These are phyloP conservation scores for Penicillium sp. DNA, from an alignment of 2,329 filamentous ascomycete species.

Conservation along the genomic window DNA sequence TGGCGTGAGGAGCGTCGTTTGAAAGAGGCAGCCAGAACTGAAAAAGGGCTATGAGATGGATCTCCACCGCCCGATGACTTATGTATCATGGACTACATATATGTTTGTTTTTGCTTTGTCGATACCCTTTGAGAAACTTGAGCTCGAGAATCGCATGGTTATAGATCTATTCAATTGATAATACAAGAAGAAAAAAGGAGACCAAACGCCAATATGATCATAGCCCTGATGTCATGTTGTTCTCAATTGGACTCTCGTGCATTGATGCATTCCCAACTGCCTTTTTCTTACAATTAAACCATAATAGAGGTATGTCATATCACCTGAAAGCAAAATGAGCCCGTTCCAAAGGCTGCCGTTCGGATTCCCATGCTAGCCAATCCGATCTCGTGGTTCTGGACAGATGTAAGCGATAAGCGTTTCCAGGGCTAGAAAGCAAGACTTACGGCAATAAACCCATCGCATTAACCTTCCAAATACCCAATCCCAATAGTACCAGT, in stretches of 20 bases:
- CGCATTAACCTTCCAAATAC: constrained; percentile 92
- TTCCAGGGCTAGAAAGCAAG: neutral
- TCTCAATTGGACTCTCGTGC: neutral
- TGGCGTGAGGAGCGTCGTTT: constrained; percentile 46
- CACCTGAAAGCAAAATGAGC: constrained; percentile 60
- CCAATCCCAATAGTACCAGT: constrained; percentile 75
- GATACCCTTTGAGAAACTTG: neutral
- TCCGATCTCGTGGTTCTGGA: constrained; percentile 89
- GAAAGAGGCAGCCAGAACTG: constrained; percentile 23
- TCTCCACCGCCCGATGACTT: neutral
- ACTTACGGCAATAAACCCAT: constrained; percentile 93
- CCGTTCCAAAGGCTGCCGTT: constrained; percentile 66
- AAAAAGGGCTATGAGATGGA: neutral
- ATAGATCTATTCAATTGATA: constrained; percentile 1
- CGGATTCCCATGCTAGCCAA: constrained; percentile 93
- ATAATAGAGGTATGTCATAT: constrained; percentile 1
- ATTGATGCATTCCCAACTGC: neutral
- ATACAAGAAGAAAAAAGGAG: neutral
- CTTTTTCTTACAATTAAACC: neutral
- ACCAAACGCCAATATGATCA: neutral
- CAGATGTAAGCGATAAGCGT: constrained; percentile 11
- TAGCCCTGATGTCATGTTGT: neutral
- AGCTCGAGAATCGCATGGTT: neutral
- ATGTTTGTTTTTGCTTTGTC: neutral
- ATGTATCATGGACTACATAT: neutral